Base-by-base conservation (phyloP, 331 rosid genomes). In the Rhamnella rubrinervis region DNA sequence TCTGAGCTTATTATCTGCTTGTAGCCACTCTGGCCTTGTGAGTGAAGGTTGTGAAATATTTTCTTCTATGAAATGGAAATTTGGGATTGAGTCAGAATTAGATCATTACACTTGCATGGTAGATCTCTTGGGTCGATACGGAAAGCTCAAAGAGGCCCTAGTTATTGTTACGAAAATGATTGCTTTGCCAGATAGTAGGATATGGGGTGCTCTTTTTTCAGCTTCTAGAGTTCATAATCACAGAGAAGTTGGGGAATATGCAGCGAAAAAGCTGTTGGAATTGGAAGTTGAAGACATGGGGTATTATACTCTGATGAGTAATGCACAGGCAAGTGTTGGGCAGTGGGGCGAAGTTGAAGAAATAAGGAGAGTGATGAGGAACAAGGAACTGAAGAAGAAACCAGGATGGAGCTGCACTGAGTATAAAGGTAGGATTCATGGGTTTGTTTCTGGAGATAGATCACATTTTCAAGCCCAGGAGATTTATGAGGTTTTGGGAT, bases 81-180 rank as follows among this genome's bases (percentile, higher is more conserved):
- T 57, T 58, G 77, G 86, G 52, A 80, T 84, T 17, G 80, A 84
- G 59, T 87, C 84, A 23, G 71, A 60, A 68, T 71, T 87, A 77
- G 86, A 87, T 78, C 89, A 87, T 68, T 85, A 78, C 17, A 87
- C 92, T 73, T 84, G 84, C 80, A 67, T 84, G n/a, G 89, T 84
- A 55, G 89, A 84, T 82, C 87, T 87, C 60, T 82, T 84, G 39
- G 85, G 85, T 59, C 71, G 87, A 64, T 38, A 31, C 1, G 88
- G 87, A 21, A 77, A 79, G 79, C 83, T 85, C 61, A 74, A 83
- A 62, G 93, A 80, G 73, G 89, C 86, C 53, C 72, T 83, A 7
- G 56, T 76, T 16, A 62, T 82, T 61, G 83, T 80, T 52, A 64
- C 84, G 71, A 87, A 83, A 73, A 65, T 84, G 89, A 31, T 40